phyloP scores from a whole-genome alignment of 176 grass and related monocot species.

The Leersia perrieri region DNA sequence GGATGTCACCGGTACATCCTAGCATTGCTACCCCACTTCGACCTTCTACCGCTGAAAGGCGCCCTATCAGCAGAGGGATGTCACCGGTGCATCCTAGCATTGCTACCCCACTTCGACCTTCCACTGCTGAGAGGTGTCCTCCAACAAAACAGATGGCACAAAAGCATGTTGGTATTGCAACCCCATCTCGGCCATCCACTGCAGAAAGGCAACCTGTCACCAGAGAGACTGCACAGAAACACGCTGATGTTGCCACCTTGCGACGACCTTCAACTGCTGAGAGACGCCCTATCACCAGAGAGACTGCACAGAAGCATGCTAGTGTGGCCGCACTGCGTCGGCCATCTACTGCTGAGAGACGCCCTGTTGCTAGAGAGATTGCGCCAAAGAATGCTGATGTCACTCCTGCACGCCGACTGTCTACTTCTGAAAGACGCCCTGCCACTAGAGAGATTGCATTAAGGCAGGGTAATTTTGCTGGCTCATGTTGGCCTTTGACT shows the following conservation, averaged over 20 bases:
- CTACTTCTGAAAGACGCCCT: conserved; percentile 45
- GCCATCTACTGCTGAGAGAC: conserved; percentile 20
- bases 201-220: conserved; percentile 27
- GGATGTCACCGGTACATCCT: background rate
- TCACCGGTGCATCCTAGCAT: background rate
- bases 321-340: background rate
- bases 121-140: conserved; percentile 26
- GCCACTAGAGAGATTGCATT: conserved; percentile 29
- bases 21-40: background rate
- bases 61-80: conserved; percentile 29
- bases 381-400: conserved; percentile 14
- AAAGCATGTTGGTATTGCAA: conserved; percentile 18
- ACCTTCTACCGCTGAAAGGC: conserved; percentile 38
- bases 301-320: background rate
- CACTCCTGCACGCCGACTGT: conserved; percentile 20
- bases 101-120: conserved; percentile 31
- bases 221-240: conserved; percentile 34
- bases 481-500: conserved; percentile 7
- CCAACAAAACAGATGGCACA: background rate
- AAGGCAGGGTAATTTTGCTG: conserved; percentile 15
- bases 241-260: conserved; percentile 26
- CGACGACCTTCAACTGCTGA: conserved; percentile 45
- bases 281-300: conserved; percentile 21
- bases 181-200: conserved; percentile 1
- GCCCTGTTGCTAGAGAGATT: conserved; percentile 2